Base-by-base conservation (phyloP, 345 rosid species). In the Syzygium aqueum region DNA sequence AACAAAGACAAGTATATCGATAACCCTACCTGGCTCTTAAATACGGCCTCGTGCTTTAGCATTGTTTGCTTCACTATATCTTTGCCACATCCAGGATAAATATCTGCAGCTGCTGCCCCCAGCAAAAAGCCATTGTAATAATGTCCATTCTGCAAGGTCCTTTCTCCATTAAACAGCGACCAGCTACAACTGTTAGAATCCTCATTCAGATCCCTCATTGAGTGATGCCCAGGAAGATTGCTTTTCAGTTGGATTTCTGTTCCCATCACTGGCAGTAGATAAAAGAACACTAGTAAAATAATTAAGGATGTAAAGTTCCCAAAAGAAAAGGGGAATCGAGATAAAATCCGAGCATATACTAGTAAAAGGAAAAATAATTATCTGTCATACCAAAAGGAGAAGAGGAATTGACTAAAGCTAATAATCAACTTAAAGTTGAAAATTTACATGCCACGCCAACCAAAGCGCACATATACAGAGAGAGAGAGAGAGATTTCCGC, bases 31-130 rank as follows among this genome's bases (percentile, higher is more conserved):
- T 97, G 99, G 30, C 91, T 82, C 95, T 91, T 94, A 86, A 97
- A 97, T 67, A 92, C 91, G 37, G 97, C 95, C 90, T 97, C 99
- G 40, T 97, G 99, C 90, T 96, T 92, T 53, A 97, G 95, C 93
- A 97, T 96, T 77, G 91, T 95, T 84, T 57, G 94, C 92, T 94
- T 97, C 91, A 96, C 90, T 40, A 84, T 85, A 86, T 95, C 97
- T 90, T 90, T 95, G 82, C 92, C 96, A 63, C 90, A 88, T 52
- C 90, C 94, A 14, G 93, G 89, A 92, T 90, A 93, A 17, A 93
- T 82, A 87, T 94, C 98, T 8, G 90, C 85, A 27, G 91, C 51
- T 50, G 91, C 51, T 50, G 90, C 90, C 88, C 91, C 90, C 15
- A 93, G 93, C n/a, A 90, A 86, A 88, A 91, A 85, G 85, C 96